Conservation (phyloP, 176 grass and related monocot species). For the Hyparrhenia diplandra region DNA sequence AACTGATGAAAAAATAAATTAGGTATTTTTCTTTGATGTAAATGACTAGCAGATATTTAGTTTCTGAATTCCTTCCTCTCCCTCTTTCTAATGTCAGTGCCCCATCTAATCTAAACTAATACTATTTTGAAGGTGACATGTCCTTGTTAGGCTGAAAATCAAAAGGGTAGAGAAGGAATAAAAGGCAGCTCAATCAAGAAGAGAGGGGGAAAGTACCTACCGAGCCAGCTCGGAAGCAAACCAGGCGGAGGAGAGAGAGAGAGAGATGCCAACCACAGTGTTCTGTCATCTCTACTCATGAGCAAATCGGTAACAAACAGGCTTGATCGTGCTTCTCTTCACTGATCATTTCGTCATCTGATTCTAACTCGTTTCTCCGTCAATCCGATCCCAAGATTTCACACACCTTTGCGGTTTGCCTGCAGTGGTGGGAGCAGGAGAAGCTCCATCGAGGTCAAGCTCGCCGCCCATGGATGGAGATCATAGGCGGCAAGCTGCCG, state of each 20-base stretch:
- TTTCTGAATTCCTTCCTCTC: too few relatives aligned
- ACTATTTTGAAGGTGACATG: constrained; percentile 35
- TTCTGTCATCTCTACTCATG: constrained; percentile 20
- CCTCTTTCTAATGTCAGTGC: neutral
- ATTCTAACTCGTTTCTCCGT: neutral
- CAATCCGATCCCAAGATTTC: constrained; percentile 16
- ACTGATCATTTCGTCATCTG: neutral
- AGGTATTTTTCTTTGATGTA: neutral
- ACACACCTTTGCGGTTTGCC: neutral
- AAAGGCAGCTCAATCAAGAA: neutral
- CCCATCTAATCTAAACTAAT: neutral
- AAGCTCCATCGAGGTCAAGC: constrained; percentile 8
- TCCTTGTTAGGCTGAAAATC: constrained; percentile 28
- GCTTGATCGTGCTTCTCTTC: constrained; percentile 1
- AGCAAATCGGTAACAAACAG: constrained; percentile 33
- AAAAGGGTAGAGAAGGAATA: neutral
- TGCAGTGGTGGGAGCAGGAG: neutral
- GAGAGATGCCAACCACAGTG: constrained; percentile 21
- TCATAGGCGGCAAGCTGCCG: constrained; percentile 11
- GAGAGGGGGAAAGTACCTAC: constrained; percentile 19
- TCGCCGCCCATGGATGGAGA: constrained; percentile 39
- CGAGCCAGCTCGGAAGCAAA: neutral
- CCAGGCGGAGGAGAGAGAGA: too few relatives aligned
- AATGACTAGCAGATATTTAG: neutral
- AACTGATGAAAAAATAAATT: neutral